Base-by-base conservation (phyloP, 768 basidiomycete species). In the Xerocomellus dryophilus region DNA sequence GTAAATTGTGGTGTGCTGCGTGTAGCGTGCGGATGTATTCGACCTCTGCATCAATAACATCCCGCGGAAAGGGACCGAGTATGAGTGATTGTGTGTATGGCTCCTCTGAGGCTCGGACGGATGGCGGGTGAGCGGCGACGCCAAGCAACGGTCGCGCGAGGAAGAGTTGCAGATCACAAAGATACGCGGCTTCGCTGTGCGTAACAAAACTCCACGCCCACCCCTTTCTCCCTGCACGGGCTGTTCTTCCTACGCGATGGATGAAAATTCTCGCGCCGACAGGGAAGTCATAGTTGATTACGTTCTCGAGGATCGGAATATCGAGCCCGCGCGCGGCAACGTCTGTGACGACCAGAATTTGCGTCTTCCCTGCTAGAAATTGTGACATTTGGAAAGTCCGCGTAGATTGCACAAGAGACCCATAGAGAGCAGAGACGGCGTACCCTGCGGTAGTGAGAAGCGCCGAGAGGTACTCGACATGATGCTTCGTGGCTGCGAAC, bases 271-370 rank as follows among this genome's bases (percentile, higher is more conserved):
- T 78, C 2, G 93, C 84, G 21, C 95, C 93, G 54, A 93, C 88
- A 1, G 97, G 97, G 61, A 99, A 98, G 63, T 99, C 97, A 70
- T 95, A 99, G 70, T 99, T 99, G 69, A 99, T 78, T 32, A 99
- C 97, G 66, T 98, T 91, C 67, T 95, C 93, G 57, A 99, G 80
- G 38, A 98, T 80, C 5, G 97, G 97, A 32, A 99, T 95, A 73
- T 99, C 97, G 61, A 99, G 93, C 64, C 97, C 97, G 60, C 97
- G 88, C 14, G 97, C 97, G 18, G 97, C 97, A 38, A 99, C 93
- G 65, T 99, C 97, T 0, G 97, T 99, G 40, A 98, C 97, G 34
- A 98, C 94, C 23, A 99, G 77, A 43, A 99, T 79, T 58, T 78
- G 88, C 0, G 93, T 90, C 29, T 76, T 67, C 1, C 90, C 89